Conservation (phyloP, 306 rosid species). For the Prunus mume region DNA sequence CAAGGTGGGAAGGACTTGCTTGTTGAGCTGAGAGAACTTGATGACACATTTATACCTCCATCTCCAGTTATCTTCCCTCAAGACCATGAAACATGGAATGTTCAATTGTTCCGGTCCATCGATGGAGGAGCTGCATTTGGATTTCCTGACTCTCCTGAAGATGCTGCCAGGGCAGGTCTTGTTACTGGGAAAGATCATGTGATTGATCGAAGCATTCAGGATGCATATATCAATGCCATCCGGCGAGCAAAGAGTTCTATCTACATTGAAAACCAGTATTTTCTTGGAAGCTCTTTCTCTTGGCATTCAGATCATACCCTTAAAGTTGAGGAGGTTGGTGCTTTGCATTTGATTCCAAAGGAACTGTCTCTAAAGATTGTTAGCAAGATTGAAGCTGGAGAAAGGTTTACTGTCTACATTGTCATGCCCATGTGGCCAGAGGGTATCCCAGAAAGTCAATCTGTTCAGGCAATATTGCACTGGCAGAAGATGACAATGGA, state of each 20-base stretch:
- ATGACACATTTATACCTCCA: conserved; percentile 23
- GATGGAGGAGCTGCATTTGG: conserved; percentile 47
- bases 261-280: conserved; percentile 54
- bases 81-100: conserved; percentile 47
- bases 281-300: conserved; percentile 44
- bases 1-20: conserved; percentile 37
- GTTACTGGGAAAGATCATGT: conserved; percentile 25
- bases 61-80: conserved; percentile 24
- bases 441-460: conserved; percentile 44
- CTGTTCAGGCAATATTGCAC: conserved; percentile 44
- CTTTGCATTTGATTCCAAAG: conserved; percentile 42
- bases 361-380: conserved; percentile 54
- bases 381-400: conserved; percentile 52
- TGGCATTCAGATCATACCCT: conserved; percentile 35
- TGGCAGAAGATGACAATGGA: conserved; percentile 56
- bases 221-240: conserved; percentile 48
- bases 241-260: conserved; percentile 42
- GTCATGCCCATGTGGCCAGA: conserved; percentile 68
- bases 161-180: conserved; percentile 30
- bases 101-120: conserved; percentile 43
- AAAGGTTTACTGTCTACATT: conserved; percentile 41
- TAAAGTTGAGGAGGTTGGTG: conserved; percentile 35
- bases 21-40: conserved; percentile 18
- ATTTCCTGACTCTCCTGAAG: conserved; percentile 23
- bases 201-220: conserved; percentile 48